Base-by-base conservation (phyloP, 441 rosid species). In the Gossypium davidsonii region DNA sequence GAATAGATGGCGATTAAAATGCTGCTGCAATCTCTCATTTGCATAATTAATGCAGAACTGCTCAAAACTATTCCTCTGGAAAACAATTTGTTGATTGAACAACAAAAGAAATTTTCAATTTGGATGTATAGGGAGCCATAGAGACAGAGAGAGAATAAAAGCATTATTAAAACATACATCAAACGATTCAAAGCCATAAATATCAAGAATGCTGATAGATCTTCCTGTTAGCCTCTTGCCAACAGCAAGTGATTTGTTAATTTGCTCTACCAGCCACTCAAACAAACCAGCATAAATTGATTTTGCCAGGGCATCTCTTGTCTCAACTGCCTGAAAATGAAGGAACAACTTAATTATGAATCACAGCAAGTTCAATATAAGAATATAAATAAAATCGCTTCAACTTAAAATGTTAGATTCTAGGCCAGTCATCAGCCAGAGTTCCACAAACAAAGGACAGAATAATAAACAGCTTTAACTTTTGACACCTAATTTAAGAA, bases 41-140 rank as follows among this genome's bases (percentile, higher is more conserved):
- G 99, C 99, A 86, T 94, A 94, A 78, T 94, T 94, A 81, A 94
- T 94, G 83, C 99, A 94, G 74, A 95, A 95, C 80, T 96, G 99
- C 88, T 96, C 99, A 81, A 96, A 96, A 82, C 99, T 96, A 82
- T 96, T 93, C 67, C 87, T 91, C 99, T 96, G 91, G 49, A 77
- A 69, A 75, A 31, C 76, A 66, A 68, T 39, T 37, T 15, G 63
- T 56, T 57, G 64, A 49, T 72, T 67, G 63, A 77, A 72, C 69
- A 61, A 18, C 76, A 82, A 64, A 53, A 71, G 70, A 68, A 64
- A 69, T 69, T 17, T 62, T 51, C 37, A 25, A 55, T 25, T 26
- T 18, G 37, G 18, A 66, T 17, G 60, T 18, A 44, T 1, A 44
- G 20, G 28, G 14, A 51, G 8, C 31, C 67, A 37, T 7, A 21